Evolutionary conservation across 768 basidiomycete species (phyloP).

Genomic region (Rhodotorula kratochvilovae): DNA sequence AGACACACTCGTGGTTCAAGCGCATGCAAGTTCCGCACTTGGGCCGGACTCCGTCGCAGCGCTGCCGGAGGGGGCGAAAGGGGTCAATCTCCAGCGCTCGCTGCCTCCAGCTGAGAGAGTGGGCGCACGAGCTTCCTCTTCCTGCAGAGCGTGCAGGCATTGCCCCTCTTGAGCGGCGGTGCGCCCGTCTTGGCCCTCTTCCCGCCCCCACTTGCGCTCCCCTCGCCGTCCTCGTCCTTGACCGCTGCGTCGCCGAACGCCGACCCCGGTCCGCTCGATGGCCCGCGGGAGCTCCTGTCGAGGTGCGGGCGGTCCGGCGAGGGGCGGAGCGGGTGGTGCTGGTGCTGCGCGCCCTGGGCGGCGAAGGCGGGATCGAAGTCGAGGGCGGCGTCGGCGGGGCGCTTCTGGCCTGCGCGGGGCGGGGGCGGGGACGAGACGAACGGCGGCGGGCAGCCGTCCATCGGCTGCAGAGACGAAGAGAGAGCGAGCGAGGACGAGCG

Average conservation of each 20-base stretch:
- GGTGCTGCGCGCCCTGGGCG: no score
- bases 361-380: background rate
- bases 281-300: no score
- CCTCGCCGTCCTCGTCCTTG: constrained; percentile 8
- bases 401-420: background rate
- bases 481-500: background rate
- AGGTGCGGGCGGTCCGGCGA: no score
- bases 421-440: background rate
- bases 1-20: constrained; percentile 34
- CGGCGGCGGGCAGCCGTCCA: background rate
- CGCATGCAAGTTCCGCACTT: constrained; percentile 30
- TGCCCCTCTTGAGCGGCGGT: constrained; percentile 27
- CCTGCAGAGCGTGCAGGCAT: constrained; percentile 29
- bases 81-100: no score
- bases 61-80: background rate
- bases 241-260: background rate
- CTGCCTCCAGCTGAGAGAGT: background rate
- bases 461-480: background rate
- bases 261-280: background rate
- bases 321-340: no score
- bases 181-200: background rate
- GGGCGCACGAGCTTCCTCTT: constrained; percentile 19
- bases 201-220: background rate
- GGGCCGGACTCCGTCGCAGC: constrained; percentile 17
- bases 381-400: background rate